These are phyloP conservation scores for Xylona heveae DNA, from an alignment of 495 filamentous ascomycete genomes.

Conservation along the genomic window DNA sequence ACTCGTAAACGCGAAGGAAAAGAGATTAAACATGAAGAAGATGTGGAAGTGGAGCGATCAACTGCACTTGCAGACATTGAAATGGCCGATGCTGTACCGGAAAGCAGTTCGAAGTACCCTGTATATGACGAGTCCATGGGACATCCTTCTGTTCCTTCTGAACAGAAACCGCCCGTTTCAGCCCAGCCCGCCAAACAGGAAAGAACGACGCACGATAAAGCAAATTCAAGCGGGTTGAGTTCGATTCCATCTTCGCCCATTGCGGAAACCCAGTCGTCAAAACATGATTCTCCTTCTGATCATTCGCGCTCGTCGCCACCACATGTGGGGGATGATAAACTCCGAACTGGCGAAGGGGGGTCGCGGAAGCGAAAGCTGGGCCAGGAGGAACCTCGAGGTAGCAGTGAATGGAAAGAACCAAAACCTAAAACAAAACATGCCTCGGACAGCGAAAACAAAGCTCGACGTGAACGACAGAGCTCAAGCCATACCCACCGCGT, in stretches of 20 bases:
- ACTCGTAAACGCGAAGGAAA: not conserved
- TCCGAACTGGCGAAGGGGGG: slow-evolving; percentile 1
- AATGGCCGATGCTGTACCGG: not conserved
- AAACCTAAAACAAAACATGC: not conserved
- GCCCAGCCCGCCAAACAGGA: slow-evolving; percentile 17
- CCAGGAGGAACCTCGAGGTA: not conserved
- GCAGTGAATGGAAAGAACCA: not conserved
- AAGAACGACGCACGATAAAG: slow-evolving; percentile 4
- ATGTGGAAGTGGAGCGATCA: not conserved
- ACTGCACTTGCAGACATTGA: not conserved
- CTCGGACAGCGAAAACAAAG: not conserved
- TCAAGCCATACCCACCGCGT: not conserved
- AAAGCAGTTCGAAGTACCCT: too few relatives aligned
- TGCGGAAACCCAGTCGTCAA: slow-evolving; percentile 16
- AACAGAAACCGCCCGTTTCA: slow-evolving; percentile 13
- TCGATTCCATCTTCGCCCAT: slow-evolving; percentile 29
- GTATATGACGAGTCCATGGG: too few relatives aligned
- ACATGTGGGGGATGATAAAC: slow-evolving; percentile 7
- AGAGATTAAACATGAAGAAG: not conserved
- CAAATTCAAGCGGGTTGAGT: slow-evolving; percentile 26
- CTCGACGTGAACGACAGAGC: not conserved
- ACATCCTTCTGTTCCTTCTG: too few relatives aligned
- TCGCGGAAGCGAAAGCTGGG: too few relatives aligned
- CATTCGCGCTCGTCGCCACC: slow-evolving; percentile 13
- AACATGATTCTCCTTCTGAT: slow-evolving; percentile 16